Conservation (phyloP, 768 basidiomycete genomes). For the Fistulinella prunicolor region DNA sequence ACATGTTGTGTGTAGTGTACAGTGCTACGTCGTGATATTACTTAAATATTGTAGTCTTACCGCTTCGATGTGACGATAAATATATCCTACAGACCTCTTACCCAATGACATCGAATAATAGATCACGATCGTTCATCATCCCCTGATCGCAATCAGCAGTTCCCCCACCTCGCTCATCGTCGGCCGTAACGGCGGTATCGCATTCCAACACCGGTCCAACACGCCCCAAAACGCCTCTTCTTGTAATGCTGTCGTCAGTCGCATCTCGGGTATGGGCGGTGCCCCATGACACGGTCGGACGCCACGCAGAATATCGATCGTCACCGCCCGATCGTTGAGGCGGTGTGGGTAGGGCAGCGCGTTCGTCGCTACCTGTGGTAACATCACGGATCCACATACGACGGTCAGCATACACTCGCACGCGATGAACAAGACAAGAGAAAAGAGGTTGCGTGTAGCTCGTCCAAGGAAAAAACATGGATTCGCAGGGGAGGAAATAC, state of each 20-base stretch:
- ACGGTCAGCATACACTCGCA: no score
- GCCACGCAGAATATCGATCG: conserved; percentile 52
- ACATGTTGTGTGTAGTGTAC: no score
- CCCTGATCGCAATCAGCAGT: conserved; percentile 10
- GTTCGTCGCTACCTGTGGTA: conserved; percentile 53
- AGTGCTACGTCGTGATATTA: no score
- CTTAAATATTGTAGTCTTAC: no score
- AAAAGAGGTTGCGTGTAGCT: no score
- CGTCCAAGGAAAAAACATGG: no score
- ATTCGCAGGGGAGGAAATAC: neutral
- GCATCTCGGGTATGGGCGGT: conserved; percentile 17
- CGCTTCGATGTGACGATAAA: no score
- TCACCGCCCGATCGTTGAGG: conserved; percentile 54
- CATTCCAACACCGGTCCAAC: conserved; percentile 47
- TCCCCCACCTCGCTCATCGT: conserved; percentile 39
- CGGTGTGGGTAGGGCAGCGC: conserved; percentile 51
- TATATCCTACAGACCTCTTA: neutral
- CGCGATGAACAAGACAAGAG: no score
- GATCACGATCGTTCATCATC: neutral
- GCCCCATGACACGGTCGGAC: conserved; percentile 43
- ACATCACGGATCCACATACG: no score
- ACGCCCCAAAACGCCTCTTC: conserved; percentile 42
- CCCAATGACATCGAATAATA: neutral
- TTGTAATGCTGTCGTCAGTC: conserved; percentile 13
- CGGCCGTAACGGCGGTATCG: conserved; percentile 37